Evolutionary conservation across 2,329 filamentous ascomycete species (phyloP).

Genomic region (Curvularia spicifera): DNA sequence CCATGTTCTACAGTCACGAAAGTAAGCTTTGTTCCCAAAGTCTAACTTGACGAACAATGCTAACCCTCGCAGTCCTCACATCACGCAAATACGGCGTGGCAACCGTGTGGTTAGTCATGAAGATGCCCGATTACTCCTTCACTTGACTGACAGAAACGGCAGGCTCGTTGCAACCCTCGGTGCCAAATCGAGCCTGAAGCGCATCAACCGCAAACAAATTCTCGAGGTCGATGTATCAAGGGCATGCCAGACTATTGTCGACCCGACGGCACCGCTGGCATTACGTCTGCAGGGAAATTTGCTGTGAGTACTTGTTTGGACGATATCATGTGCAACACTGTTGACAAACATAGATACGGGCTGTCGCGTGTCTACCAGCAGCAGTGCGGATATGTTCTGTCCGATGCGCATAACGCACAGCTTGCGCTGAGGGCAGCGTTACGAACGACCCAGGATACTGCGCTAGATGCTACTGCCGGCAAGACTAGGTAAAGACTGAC

Average conservation of each 20-base stretch:
- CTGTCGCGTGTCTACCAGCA: conserved; percentile 84
- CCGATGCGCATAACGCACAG: conserved; percentile 77
- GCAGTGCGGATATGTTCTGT: conserved; percentile 84
- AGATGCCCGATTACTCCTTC: neutral
- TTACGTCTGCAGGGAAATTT: conserved; percentile 88
- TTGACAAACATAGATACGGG: conserved; percentile 57
- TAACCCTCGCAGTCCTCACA: conserved; percentile 68
- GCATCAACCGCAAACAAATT: conserved; percentile 83
- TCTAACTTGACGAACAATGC: conserved; percentile 10
- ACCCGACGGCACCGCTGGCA: conserved; percentile 85
- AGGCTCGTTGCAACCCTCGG: conserved; percentile 94
- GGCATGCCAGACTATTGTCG: conserved; percentile 86
- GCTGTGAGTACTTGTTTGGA: conserved; percentile 60
- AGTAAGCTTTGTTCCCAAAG: conserved; percentile 61
- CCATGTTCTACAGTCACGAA: conserved; percentile 96
- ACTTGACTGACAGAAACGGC: conserved; percentile 30
- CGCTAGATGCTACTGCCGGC: conserved; percentile 72
- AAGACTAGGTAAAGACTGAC: conserved; percentile 68
- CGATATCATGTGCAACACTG: neutral
- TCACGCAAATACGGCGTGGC: conserved; percentile 89
- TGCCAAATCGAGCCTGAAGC: conserved; percentile 71
- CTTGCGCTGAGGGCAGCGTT: conserved; percentile 74
- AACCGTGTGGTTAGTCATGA: conserved; percentile 78
- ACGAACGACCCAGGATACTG: conserved; percentile 62
- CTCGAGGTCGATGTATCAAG: conserved; percentile 84